Evolutionary conservation across 73 alveolate species (phyloP).

Genomic region (Breviolum minutum): DNA sequence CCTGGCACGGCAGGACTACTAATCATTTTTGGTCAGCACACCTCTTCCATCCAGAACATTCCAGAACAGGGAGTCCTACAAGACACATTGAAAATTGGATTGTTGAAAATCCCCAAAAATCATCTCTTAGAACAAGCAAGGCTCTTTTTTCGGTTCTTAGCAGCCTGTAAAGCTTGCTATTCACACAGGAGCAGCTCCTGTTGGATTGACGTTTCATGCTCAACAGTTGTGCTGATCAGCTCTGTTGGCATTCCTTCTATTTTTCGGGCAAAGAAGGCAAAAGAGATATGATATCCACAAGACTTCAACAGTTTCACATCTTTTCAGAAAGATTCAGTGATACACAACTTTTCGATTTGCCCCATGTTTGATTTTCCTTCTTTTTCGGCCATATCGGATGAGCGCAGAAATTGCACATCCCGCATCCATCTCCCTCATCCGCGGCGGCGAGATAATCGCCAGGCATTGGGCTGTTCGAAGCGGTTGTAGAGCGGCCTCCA

Average conservation of each 20-base stretch:
- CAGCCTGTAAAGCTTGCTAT: conserved; percentile 33
- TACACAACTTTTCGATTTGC: no score
- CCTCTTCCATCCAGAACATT: background rate
- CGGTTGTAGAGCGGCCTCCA: conserved; percentile 98
- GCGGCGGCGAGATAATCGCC: conserved; percentile 99
- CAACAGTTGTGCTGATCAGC: background rate
- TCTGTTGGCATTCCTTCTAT: background rate
- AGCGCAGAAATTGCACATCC: background rate
- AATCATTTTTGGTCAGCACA: no score
- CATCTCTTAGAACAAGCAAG: background rate
- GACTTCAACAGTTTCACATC: no score
- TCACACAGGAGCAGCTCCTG: background rate
- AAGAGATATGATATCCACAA: no score
- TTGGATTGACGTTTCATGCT: background rate
- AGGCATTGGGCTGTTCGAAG: conserved; percentile 99
- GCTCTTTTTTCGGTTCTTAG: background rate
- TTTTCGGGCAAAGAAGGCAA: no score
- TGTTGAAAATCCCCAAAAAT: background rate
- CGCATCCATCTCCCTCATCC: conserved; percentile 96
- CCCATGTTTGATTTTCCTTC: no score
- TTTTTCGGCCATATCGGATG: no score
- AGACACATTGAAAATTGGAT: background rate
- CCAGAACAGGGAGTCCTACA: background rate
- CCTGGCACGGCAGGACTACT: no score
- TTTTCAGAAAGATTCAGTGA: no score